Percentiles rank a stretch among this genome's conserved stretches.
Conservation (phyloP, 768 basidiomycete species). For the Roridomyces roridus region DNA sequence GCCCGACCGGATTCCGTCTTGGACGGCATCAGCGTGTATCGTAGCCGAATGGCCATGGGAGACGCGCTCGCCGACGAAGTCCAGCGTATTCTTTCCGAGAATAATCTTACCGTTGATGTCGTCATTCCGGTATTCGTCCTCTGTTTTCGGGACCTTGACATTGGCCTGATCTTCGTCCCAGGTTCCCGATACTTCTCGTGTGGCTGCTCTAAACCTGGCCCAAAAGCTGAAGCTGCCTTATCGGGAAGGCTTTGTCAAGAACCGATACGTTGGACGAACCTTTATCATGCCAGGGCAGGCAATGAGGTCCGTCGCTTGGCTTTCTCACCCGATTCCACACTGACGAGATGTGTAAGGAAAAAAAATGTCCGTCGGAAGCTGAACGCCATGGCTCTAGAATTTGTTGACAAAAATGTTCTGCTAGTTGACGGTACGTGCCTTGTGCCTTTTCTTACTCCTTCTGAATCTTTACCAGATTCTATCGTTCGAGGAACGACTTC, state of each 20-base stretch:
- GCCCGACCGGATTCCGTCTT: conserved; percentile 97
- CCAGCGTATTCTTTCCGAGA: conserved; percentile 67
- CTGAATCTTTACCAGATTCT: conserved; percentile 66
- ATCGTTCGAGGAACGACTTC: conserved; percentile 99
- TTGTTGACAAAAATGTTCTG: conserved; percentile 88
- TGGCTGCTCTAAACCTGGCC: conserved; percentile 94
- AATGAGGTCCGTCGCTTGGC: conserved; percentile 64
- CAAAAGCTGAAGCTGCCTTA: conserved; percentile 91
- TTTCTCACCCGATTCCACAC: not conserved
- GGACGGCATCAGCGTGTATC: conserved; percentile 96
- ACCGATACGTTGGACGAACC: conserved; percentile 96
- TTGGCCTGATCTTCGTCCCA: conserved; percentile 31
- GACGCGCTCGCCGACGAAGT: conserved; percentile 93
- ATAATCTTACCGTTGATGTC: conserved; percentile 83
- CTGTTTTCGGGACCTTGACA: not conserved
- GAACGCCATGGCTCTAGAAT: conserved; percentile 99
- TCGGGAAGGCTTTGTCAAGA: conserved; percentile 98
- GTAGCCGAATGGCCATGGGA: conserved; percentile 99
- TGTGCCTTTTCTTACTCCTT: not conserved
- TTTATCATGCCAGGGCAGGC: conserved; percentile 99
- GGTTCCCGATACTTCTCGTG: conserved; percentile 97
- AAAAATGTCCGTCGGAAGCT: conserved; percentile 96
- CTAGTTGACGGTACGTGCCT: conserved; percentile 83
- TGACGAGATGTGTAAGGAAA: conserved; percentile 51
- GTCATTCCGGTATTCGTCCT: conserved; percentile 82